Percentiles rank a stretch among this genome's conserved stretches.
Evolutionary conservation across 2,329 filamentous ascomycete species (phyloP).

Genomic region (Fusarium secorum): DNA sequence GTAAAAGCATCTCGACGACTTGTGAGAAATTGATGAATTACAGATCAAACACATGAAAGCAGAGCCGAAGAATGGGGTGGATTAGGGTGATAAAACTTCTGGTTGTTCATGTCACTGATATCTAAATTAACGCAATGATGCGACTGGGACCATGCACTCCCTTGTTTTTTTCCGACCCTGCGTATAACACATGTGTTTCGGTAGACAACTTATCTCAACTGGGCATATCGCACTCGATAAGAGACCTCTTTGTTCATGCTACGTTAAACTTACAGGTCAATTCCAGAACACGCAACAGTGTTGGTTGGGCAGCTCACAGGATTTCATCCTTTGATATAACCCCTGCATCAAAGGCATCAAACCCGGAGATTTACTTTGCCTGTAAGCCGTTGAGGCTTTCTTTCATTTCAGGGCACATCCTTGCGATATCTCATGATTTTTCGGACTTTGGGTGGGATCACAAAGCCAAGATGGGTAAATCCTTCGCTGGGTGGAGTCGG

Average conservation of each 20-base stretch:
- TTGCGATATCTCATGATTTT: not conserved
- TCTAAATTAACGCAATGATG: not conserved
- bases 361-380: not conserved
- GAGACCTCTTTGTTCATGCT: not conserved
- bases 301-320: not conserved
- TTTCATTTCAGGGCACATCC: not conserved
- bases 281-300: not conserved
- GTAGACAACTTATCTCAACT: not conserved
- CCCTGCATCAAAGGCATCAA: not conserved
- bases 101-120: not conserved
- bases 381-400: not conserved
- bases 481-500: not conserved
- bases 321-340: not conserved
- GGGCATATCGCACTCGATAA: not conserved
- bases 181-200: not conserved
- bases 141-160: not conserved
- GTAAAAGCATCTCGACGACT: slow-evolving; percentile 1
- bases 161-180: not conserved
- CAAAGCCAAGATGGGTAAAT: not conserved
- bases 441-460: not conserved
- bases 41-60: not conserved
- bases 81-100: slow-evolving; percentile 6
- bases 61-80: not conserved
- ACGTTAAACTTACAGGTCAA: not conserved
- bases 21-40: not conserved